Conservation (phyloP, 768 basidiomycete species). For the Boletus tomentosulus region DNA sequence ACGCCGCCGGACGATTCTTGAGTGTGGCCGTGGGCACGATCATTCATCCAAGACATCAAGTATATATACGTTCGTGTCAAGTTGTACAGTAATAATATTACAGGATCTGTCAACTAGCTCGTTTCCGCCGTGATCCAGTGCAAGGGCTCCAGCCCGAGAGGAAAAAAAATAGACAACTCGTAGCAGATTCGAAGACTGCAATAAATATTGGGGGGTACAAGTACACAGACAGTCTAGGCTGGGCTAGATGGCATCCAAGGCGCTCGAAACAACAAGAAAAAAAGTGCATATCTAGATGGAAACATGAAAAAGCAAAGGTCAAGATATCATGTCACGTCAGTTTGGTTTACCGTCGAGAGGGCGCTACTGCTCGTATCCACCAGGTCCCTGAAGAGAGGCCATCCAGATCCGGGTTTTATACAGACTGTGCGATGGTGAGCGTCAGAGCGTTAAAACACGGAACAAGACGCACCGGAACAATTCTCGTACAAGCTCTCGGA, state of each 20-base stretch:
- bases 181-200: too few species aligned
- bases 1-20: neutral
- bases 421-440: slow-evolving; percentile 41
- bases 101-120: too few species aligned
- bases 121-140: too few species aligned
- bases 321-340: slow-evolving; percentile 25
- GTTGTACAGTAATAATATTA: too few species aligned
- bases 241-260: slow-evolving; percentile 28
- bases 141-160: too few species aligned
- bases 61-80: too few species aligned
- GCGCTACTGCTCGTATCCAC: slow-evolving; percentile 43
- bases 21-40: too few species aligned
- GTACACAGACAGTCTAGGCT: slow-evolving; percentile 30
- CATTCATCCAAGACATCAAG: neutral
- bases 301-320: slow-evolving; percentile 13
- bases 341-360: slow-evolving; percentile 14
- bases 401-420: slow-evolving; percentile 98
- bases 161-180: too few species aligned
- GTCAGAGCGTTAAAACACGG: neutral
- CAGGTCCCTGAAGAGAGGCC: slow-evolving; percentile 68
- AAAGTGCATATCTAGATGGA: slow-evolving; percentile 32
- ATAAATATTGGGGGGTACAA: slow-evolving; percentile 26
- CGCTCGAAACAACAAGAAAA: neutral
- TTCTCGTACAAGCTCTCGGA: slow-evolving; percentile 93
- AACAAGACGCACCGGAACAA: slow-evolving; percentile 64